Base-by-base conservation (phyloP, 2,329 filamentous ascomycete genomes). In the Botrytis sinoallii region DNA sequence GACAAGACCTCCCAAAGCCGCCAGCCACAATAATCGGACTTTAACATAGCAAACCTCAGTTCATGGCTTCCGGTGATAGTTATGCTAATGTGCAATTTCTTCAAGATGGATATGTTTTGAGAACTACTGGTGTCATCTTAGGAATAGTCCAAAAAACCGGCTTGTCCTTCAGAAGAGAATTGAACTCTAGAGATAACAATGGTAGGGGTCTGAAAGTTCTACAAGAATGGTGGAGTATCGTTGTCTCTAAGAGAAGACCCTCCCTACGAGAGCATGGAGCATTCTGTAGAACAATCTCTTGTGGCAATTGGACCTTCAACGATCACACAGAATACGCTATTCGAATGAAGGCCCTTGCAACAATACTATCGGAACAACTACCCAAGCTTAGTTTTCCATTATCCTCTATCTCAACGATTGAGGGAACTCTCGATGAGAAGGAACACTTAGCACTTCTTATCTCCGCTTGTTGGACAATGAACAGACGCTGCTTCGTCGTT, bases 221-320 rank as follows among this genome's bases (percentile, higher is more conserved):
- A n/a, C 73, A 77, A 40, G 74, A 79, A 60, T 80, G 79, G 79
- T 79, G 78, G 78, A 74, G 74, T 42, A 55, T 78, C 6, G 77
- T 79, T 71, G 64, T 75, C 35, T 42, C 59, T 9, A 59, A 68
- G 18, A 65, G 73, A 29, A 70, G 71, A 1, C 55, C 75, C 4
- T 75, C 74, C 16, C 32, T 75, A 35, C 29, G 67, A 25, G 66
- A 69, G 9, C 75, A 78, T 73, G 74, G 71, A 12, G 59, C 64
- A 6, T 79, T 80, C 44, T 75, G 67, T 2, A 75, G 75, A 14
- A 52, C 71, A 5, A 77, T 79, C 22, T 78, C 76, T n/a, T 79
- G 79, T 65, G 79, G 76, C 4, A 76, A 75, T 57, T 79, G 77
- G 77, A 70, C 69, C 1, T 77, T 75, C 48, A 71, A 76, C 6